Percentiles rank a stretch among this genome's conserved stretches.
Evolutionary conservation across 2,329 filamentous ascomycete genomes (phyloP).

Genomic region (Talaromyces sp.): DNA sequence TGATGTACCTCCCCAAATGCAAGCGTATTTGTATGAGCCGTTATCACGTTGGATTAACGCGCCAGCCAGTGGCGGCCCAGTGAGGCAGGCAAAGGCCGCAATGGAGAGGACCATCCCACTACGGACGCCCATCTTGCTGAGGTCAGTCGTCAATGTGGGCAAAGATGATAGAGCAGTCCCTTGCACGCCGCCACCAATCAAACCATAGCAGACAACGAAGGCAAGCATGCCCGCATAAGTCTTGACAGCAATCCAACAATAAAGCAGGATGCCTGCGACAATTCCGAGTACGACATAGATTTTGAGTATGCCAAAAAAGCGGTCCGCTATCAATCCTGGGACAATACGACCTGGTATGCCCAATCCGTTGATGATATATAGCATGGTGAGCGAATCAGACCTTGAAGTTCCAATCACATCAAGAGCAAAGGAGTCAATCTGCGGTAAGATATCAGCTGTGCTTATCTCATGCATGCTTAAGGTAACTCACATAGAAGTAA

Average conservation of each 20-base stretch:
- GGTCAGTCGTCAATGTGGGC: slow-evolving; percentile 52
- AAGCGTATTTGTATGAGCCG: slow-evolving; percentile 13
- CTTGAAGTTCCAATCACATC: slow-evolving; percentile 46
- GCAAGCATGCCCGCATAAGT: slow-evolving; percentile 11
- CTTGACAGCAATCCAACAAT: slow-evolving; percentile 16
- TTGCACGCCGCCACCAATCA: slow-evolving; percentile 10
- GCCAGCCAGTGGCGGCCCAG: slow-evolving; percentile 55
- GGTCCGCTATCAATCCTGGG: slow-evolving; percentile 7
- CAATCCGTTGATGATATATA: slow-evolving; percentile 15
- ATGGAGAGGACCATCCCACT: slow-evolving; percentile 57
- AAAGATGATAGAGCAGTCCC: slow-evolving; percentile 61
- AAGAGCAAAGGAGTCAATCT: slow-evolving; percentile 41
- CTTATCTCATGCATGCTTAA: no score
- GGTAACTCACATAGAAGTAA: slow-evolving; percentile 30
- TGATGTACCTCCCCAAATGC: slow-evolving; percentile 10
- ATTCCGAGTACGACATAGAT: slow-evolving; percentile 1
- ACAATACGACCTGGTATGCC: slow-evolving; percentile 15
- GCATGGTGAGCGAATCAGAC: slow-evolving; percentile 23
- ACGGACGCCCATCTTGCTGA: slow-evolving; percentile 52
- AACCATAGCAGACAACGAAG: slow-evolving; percentile 16
- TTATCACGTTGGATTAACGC: slow-evolving; percentile 40
- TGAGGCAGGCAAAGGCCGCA: slow-evolving; percentile 52
- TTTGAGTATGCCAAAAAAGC: slow-evolving; percentile 32
- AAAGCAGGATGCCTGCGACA: slow-evolving; percentile 20
- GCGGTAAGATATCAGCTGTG: background rate